Evolutionary conservation across 345 rosid species (phyloP), one percentile per base, ranked within the genome.

Genomic region (Theobroma cacao): DNA sequence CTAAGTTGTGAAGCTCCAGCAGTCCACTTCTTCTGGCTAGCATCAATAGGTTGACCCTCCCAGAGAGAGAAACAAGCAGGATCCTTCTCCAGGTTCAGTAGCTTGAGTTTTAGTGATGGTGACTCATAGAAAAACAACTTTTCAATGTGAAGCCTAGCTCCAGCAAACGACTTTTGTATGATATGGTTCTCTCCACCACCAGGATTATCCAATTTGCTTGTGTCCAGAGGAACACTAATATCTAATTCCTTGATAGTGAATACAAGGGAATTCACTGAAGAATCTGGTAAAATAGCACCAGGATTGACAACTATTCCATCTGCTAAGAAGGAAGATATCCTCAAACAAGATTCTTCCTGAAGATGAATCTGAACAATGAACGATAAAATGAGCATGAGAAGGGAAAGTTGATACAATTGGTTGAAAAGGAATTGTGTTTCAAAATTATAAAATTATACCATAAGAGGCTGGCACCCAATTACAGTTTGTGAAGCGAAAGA

Each of bases 271-370:
- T 94, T 91, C 63, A 96, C 87, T 34, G 99, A 89, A 81, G 85
- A 86, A 86, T 94, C 97, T 0, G 93, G 92, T 67, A 90, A 85
- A 80, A 96, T 79, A 85, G 83, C 93, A 79, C 97, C 93, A 18
- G 93, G 92, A 80, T 88, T 90, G 74, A 96, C 93, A 79, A 90
- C 92, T 77, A 96, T 89, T 68, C 99, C 99, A 86, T 96, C 98
- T 45, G 95, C 99, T 81, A 96, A 81, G 86, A 96, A 96, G 68
- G 99, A 96, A 78, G 91, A 82, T 82, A 96, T 94, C 82, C 99
- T 92, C 83, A 96, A 86, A 86, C 97, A 94, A 65, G 98, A 92
- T 88, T 94, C 98, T 88, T 96, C 99, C 84, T 96, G 97, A 82
- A 96, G 95, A 85, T 90, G 90, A 80, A 96, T 84, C 99, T 96